Conservation (phyloP, 768 basidiomycete species). For the Leccinum truebloodii region DNA sequence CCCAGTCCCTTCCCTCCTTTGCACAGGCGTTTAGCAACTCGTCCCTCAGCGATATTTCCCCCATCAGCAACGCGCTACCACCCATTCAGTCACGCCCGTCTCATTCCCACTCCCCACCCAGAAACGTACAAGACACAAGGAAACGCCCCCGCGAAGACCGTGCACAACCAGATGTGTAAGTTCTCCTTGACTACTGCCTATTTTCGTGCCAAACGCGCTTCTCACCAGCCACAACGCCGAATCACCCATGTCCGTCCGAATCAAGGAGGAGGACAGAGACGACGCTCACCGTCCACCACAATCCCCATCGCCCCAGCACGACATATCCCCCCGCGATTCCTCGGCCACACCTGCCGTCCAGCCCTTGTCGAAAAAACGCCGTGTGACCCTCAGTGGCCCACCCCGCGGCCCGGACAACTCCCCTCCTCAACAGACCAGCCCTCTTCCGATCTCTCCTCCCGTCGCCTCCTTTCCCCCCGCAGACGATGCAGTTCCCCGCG, state of each 20-base stretch:
- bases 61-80: conserved; percentile 59
- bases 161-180: conserved; percentile 45
- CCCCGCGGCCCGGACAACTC: conserved; percentile 31
- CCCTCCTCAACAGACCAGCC: conserved; percentile 46
- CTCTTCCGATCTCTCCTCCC: conserved; percentile 65
- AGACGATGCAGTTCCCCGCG: conserved; percentile 54
- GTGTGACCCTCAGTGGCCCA: conserved; percentile 68
- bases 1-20: conserved; percentile 77
- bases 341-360: conserved; percentile 42
- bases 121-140: conserved; percentile 12
- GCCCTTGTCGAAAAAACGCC: conserved; percentile 59
- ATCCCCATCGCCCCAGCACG: conserved; percentile 29
- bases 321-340: conserved; percentile 19
- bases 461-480: conserved; percentile 60
- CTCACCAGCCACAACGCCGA: conserved; percentile 24
- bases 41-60: conserved; percentile 51
- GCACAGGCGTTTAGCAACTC: conserved; percentile 69
- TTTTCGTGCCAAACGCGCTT: conserved; percentile 16
- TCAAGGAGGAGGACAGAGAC: conserved; percentile 69
- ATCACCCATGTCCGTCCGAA: conserved; percentile 47
- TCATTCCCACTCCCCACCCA: conserved; percentile 26
- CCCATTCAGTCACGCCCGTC: conserved; percentile 56
- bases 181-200: conserved; percentile 13
- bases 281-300: conserved; percentile 39
- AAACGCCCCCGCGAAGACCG: conserved; percentile 50